phyloP scores from a whole-genome alignment of 2,329 filamentous ascomycete species.

The Claviceps fusiformis region DNA sequence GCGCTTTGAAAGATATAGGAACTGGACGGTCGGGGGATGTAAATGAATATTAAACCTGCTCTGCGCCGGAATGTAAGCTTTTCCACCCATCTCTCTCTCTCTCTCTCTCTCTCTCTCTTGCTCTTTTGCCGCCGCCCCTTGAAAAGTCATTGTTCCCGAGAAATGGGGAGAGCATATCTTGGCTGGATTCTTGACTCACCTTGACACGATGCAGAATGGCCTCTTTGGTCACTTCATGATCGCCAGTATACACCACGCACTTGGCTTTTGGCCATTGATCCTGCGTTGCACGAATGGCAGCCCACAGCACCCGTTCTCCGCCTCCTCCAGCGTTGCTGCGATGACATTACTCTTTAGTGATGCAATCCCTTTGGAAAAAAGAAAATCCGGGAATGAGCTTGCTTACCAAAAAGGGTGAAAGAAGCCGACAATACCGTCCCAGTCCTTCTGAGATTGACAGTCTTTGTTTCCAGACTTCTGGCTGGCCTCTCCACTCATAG shows the following conservation, averaged over 20 bases:
- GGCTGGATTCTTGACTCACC: constrained; percentile 27
- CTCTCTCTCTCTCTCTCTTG: background rate
- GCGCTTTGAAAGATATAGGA: constrained; percentile 82
- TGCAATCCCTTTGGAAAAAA: no score
- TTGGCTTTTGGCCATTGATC: constrained; percentile 76
- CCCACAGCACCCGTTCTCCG: constrained; percentile 92
- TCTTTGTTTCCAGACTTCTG: constrained; percentile 21
- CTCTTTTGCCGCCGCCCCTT: no score
- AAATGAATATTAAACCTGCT: constrained; percentile 87
- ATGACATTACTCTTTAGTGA: constrained; percentile 2
- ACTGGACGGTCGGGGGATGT: constrained; percentile 67
- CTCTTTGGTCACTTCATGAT: constrained; percentile 74
- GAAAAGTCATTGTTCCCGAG: background rate
- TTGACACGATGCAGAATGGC: constrained; percentile 66
- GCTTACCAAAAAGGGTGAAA: constrained; percentile 92
- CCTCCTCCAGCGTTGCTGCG: constrained; percentile 84
- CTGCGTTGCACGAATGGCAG: constrained; percentile 83
- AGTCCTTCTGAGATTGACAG: constrained; percentile 38
- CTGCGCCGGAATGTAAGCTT: constrained; percentile 23
- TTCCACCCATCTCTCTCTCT: background rate
- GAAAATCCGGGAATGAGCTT: background rate
- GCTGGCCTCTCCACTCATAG: constrained; percentile 49
- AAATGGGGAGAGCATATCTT: no score
- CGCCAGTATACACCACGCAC: constrained; percentile 89
- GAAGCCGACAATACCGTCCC: constrained; percentile 82